phyloP scores from a whole-genome alignment of 805 yeast genomes.

The Cyberlindnera mrakii region DNA sequence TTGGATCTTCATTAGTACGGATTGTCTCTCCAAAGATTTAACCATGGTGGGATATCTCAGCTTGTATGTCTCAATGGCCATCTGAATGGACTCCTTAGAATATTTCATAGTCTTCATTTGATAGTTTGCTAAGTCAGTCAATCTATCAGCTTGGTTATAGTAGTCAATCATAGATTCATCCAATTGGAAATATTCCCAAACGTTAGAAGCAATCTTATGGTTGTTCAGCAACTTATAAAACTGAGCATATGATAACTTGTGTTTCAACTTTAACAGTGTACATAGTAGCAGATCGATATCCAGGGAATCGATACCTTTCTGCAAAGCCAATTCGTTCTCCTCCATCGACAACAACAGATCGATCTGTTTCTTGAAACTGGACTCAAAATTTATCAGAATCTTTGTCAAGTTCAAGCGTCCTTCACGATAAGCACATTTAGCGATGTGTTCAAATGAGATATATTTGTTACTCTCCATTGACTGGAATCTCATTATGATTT shows the following conservation, averaged over 20 bases:
- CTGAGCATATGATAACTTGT: constrained; percentile 54
- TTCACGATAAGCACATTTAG: constrained; percentile 67
- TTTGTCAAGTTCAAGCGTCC: constrained; percentile 71
- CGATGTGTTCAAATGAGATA: constrained; percentile 53
- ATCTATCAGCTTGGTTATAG: constrained; percentile 59
- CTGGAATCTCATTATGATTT: constrained; percentile 42
- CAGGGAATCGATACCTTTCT: constrained; percentile 45
- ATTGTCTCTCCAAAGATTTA: constrained; percentile 38
- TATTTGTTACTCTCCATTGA: constrained; percentile 24
- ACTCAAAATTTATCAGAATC: constrained; percentile 62
- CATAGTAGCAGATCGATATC: constrained; percentile 47
- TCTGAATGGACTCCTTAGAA: constrained; percentile 16
- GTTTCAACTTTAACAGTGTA: constrained; percentile 47
- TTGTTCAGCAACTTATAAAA: constrained; percentile 61
- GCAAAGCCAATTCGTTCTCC: constrained; percentile 62
- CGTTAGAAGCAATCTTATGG: constrained; percentile 32
- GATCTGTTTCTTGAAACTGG: constrained; percentile 48
- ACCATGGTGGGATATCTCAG: constrained; percentile 29
- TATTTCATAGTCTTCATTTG: constrained; percentile 24
- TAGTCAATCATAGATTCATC: constrained; percentile 43
- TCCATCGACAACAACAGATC: constrained; percentile 64
- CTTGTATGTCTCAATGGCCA: constrained; percentile 22
- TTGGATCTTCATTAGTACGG: constrained; percentile 38
- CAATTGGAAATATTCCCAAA: constrained; percentile 28
- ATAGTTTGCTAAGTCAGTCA: constrained; percentile 39